Evolutionary conservation across 1,139 yeast species (phyloP), one percentile per base, ranked within the genome.

Genomic region (Scheffersomyces titani): DNA sequence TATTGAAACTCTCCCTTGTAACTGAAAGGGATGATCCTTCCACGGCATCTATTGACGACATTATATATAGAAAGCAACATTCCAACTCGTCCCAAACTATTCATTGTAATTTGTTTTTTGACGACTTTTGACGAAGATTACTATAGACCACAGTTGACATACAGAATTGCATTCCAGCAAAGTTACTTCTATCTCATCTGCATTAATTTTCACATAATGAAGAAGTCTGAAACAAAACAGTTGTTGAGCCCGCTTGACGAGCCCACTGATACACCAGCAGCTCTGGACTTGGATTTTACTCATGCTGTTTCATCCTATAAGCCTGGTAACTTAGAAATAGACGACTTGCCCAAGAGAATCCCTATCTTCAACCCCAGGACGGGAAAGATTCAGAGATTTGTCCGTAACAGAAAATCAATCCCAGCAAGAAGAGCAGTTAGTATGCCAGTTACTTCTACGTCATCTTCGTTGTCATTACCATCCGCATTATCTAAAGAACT

Each of bases 271-370:
- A 61, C 66, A 18, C 75, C 76, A 2, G 69, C 71, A 13, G 59
- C 58, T 40, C 57, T 61, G n/a, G 65, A 67, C 51, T 53, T 70
- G 47, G 77, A 73, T 57, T 62, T 74, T 52, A 55, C 69, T 9
- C 68, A 70, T 53, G 81, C 78, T 18, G 70, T 73, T 5, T 66
- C 65, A 19, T 61, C 73, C 5, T 75, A 68, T 57, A 64, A 64
- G 47, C 80, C 80, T 1, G 69, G 72, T 2, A 62, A 61, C 9
- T 66, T 63, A 56, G 57, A 68, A 5, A 45, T 65, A 13, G 65
- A 65, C 5, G 81, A 78, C 52, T 65, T 79, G 13, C 81, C 81
- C 2, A 62, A 62, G 4, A 59, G 54, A 1, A 55, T 75, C 16
- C 80, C 81, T 1, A 67, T 73, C 0, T 70, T 70, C 57, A 64